Evolutionary conservation across 2,329 filamentous ascomycete species (phyloP).

Genomic region (Fusarium domesticum): DNA sequence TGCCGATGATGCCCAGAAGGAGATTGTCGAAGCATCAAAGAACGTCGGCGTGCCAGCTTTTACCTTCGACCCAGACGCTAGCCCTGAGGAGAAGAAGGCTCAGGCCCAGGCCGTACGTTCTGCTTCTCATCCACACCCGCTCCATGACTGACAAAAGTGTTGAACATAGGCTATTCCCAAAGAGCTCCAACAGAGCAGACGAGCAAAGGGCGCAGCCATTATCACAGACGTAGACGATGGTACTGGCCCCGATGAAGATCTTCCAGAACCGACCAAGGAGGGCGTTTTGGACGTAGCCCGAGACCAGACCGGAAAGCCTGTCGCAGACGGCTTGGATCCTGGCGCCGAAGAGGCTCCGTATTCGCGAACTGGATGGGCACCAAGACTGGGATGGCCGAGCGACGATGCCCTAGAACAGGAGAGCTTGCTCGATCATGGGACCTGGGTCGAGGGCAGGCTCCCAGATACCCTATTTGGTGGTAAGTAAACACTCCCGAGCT

Average conservation of each 20-base stretch:
- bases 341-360: slow-evolving; percentile 50
- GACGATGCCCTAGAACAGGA: slow-evolving; percentile 57
- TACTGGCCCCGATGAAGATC: slow-evolving; percentile 66
- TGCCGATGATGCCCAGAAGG: slow-evolving; percentile 68
- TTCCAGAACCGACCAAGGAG: slow-evolving; percentile 70
- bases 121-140: slow-evolving; percentile 1
- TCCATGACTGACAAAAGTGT: slow-evolving; percentile 8
- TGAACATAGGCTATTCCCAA: slow-evolving; percentile 36
- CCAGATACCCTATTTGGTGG: slow-evolving; percentile 89
- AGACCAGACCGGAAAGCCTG: slow-evolving; percentile 47
- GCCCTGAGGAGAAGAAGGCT: slow-evolving; percentile 76
- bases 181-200: slow-evolving; percentile 37
- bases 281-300: slow-evolving; percentile 59
- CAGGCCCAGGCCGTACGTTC: slow-evolving; percentile 69
- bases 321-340: slow-evolving; percentile 49
- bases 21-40: slow-evolving; percentile 72
- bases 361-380: slow-evolving; percentile 76
- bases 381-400: slow-evolving; percentile 71
- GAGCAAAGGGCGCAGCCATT: slow-evolving; percentile 62
- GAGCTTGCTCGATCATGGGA: slow-evolving; percentile 81
- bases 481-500: slow-evolving; percentile 38
- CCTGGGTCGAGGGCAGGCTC: slow-evolving; percentile 77
- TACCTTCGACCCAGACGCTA: slow-evolving; percentile 83
- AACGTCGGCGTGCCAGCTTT: slow-evolving; percentile 78
- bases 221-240: slow-evolving; percentile 78